Evolutionary conservation across 2,329 filamentous ascomycete genomes (phyloP), one percentile per base, ranked within the genome.

Genomic region (Aureobasidium subglaciale): DNA sequence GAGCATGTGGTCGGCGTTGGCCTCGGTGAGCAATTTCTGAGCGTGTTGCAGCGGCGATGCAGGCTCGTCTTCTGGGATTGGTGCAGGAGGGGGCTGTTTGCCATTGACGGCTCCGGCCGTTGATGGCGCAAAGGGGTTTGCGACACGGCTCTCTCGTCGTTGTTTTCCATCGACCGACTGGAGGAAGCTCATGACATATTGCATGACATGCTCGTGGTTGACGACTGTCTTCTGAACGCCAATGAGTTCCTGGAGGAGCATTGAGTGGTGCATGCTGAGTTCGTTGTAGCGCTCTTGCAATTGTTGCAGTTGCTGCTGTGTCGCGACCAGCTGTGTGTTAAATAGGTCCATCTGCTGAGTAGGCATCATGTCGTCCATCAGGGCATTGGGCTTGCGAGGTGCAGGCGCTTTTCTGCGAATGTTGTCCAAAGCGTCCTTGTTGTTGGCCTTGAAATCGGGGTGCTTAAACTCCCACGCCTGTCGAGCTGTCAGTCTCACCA

Each of bases 391-490:
- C 68, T 96, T 97, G 61, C 92, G 80, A 3, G 92, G 88, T 1
- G 92, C 90, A 0, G 93, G 93, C 2, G 93, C 92, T 74, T 99
- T 99, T 63, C 93, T 82, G 65, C 90, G 84, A 66, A 99, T 99
- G 63, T 96, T 97, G 67, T 99, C 93, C 45, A 99, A 78, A 42
- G 90, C 93, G 68, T 96, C 90, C 71, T 96, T 96, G 73, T 92
- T 95, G 72, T 96, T 92, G 61, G 88, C 86, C 64, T 90, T 88
- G 75, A 99, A 99, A 65, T 96, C 90, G 11, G 92, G 92, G 67
- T 99, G 93, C 69, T 93, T 95, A 70, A 99, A 99, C 68, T 99
- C 93, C 89, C 89, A 95, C 11, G 86, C 84, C 88, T 93, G 65
- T 29, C 53, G 24, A 46, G 53, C 15, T 55, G 64, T 73, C 62